Evolutionary conservation across 805 yeast genomes (phyloP), one percentile per base, ranked within the genome.

Genomic region (Helenozyma baotianmanensis): DNA sequence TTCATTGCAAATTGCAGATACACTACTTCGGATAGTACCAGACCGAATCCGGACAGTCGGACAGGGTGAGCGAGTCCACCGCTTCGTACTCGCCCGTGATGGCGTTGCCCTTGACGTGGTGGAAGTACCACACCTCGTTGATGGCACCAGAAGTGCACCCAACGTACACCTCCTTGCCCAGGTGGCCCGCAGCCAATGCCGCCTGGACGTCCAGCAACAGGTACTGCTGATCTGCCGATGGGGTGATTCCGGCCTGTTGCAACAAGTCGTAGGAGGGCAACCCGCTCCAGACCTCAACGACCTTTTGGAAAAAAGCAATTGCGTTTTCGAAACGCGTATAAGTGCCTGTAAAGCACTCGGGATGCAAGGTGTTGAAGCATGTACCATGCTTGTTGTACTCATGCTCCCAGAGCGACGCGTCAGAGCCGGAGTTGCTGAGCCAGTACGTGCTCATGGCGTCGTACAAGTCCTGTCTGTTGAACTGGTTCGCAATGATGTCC

Each of bases 381-480:
- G 96, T 87, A 15, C 89, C 97, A 54, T 89, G 97, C 56, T 89
- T 89, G 64, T 89, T 88, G 70, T 76, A 89, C 59, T 89, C 97
- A 58, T 89, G 96, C 22, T 74, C 70, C 97, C 97, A 89, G 31
- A 89, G 62, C 13, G 34, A 27, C 31, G 74, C 76, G 50, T 72
- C 72, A 48, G 82, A 80, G 21, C 33, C 33, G 5, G 27, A 26
- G 11, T 26, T 23, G 17, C 24, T 30, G 54, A 82, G 80, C 97
- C 97, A 89, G 39, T 69, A 58, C 19, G 49, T 49, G 17, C 61
- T 43, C 86, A 89, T 76, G 38, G 70, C 68, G 1, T 60, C 56
- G 28, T 82, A 63, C 30, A 87, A 63, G 8, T 71, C 79, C 9
- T 51, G 45, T 32, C 80, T 80, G 22, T 62, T 59, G 33, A 68